These are phyloP conservation scores for Aphanomyces euteiches DNA, from an alignment of 352 stramenopile species.

Conservation along the genomic window DNA sequence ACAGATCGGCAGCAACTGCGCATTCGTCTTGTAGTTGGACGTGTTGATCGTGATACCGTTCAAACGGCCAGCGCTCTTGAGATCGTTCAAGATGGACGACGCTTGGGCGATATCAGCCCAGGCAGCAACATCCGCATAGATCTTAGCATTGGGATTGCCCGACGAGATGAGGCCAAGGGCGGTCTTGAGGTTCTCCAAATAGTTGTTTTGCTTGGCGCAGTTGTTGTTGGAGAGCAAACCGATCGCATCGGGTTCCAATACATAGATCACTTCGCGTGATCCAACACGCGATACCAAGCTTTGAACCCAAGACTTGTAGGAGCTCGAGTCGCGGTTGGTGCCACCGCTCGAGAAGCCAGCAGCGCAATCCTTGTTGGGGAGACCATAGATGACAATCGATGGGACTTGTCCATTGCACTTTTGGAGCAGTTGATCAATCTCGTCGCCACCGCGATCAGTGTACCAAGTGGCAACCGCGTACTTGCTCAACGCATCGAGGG, in stretches of 20 bases:
- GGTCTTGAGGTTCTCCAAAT: constrained; percentile 49
- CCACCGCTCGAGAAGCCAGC: constrained; percentile 34
- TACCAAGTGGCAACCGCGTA: constrained; percentile 53
- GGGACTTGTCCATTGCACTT: constrained; percentile 36
- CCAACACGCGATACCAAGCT: constrained; percentile 26
- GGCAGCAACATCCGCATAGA: constrained; percentile 61
- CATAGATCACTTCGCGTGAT: constrained; percentile 43
- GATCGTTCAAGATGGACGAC: constrained; percentile 32
- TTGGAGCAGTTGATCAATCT: constrained; percentile 24
- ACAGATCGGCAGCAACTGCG: constrained; percentile 50
- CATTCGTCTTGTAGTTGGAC: constrained; percentile 61
- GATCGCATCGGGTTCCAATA: constrained; percentile 61
- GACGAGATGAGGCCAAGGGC: constrained; percentile 48
- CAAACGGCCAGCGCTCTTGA: constrained; percentile 39
- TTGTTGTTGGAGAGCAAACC: constrained; percentile 42
- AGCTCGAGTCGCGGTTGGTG: constrained; percentile 34
- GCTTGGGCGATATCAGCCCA: constrained; percentile 36
- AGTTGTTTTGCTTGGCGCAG: constrained; percentile 43
- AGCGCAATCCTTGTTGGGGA: constrained; percentile 41
- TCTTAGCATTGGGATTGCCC: constrained; percentile 48
- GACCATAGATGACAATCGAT: constrained; percentile 38
- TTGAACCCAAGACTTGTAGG: constrained; percentile 37
- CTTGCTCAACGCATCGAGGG: constrained; percentile 41
- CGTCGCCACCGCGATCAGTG: constrained; percentile 39
- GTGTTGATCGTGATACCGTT: constrained; percentile 69